Evolutionary conservation across 2,329 filamentous ascomycete species (phyloP).

Genomic region (Pseudocercospora fijiensis): DNA sequence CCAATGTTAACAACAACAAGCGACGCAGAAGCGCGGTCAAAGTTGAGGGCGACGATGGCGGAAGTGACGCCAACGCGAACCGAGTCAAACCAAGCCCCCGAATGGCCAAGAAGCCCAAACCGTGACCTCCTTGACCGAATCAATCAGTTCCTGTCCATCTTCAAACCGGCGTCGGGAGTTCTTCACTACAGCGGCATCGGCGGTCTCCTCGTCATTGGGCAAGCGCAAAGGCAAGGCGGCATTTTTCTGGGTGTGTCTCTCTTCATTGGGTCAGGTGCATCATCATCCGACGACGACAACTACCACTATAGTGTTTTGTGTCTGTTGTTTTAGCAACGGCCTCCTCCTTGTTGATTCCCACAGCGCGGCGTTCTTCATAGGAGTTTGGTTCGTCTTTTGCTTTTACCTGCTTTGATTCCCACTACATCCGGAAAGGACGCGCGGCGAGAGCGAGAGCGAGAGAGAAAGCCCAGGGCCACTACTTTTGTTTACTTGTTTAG

Average conservation of each 20-base stretch:
- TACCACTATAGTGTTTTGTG: constrained; percentile 4
- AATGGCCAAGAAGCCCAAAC: constrained; percentile 41
- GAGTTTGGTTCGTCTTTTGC: neutral
- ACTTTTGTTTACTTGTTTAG: neutral
- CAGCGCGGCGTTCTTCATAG: neutral
- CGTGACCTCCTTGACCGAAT: constrained; percentile 17
- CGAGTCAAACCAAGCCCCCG: constrained; percentile 54
- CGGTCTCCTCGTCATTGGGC: neutral
- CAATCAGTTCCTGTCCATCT: neutral
- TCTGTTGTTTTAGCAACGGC: neutral
- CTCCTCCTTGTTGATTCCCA: constrained; percentile 8
- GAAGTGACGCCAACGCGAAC: constrained; percentile 38
- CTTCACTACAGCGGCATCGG: constrained; percentile 8
- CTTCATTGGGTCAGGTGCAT: neutral
- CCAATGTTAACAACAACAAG: constrained; percentile 62
- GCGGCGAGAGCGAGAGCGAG: neutral
- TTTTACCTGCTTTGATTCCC: neutral
- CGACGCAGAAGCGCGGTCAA: constrained; percentile 61
- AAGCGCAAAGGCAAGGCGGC: neutral
- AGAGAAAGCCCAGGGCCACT: neutral
- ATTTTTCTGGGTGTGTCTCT: neutral
- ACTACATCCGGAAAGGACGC: neutral
- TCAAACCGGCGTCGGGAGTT: constrained; percentile 8
- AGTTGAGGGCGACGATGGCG: constrained; percentile 55
- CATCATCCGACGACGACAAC: constrained; percentile 7